phyloP scores from a whole-genome alignment of 345 rosid genomes.

The Eutrema heterophyllum region DNA sequence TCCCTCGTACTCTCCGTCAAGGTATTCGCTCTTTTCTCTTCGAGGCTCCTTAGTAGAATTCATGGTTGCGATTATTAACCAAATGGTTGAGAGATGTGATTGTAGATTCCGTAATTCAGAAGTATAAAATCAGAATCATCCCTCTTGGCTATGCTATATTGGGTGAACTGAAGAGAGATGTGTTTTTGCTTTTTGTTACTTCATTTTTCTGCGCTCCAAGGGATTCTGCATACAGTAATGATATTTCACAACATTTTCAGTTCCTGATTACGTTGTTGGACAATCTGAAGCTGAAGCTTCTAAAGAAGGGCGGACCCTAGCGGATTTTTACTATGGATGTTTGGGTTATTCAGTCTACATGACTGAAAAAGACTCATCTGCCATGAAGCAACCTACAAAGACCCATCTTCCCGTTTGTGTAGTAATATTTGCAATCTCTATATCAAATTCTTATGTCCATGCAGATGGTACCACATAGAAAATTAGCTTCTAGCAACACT shows the following conservation, averaged over 20 bases:
- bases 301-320: slow-evolving; percentile 34
- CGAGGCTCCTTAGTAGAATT: not conserved
- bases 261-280: slow-evolving; percentile 40
- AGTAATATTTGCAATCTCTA: not conserved
- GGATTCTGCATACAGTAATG: not conserved
- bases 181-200: not conserved
- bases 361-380: slow-evolving; percentile 34
- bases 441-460: not conserved
- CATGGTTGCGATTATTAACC: not conserved
- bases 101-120: not conserved
- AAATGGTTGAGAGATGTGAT: not conserved
- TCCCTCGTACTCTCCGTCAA: slow-evolving; percentile 54
- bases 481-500: slow-evolving; percentile 20
- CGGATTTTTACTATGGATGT: slow-evolving; percentile 60
- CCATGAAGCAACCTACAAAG: slow-evolving; percentile 34
- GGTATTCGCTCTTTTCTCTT: slow-evolving; percentile 11
- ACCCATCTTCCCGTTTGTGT: slow-evolving; percentile 51
- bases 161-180: not conserved
- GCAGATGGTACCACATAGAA: slow-evolving; percentile 33
- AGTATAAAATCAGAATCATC: not conserved
- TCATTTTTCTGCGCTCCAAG: not conserved
- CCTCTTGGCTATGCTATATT: not conserved
- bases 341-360: slow-evolving; percentile 53
- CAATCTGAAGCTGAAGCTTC: slow-evolving; percentile 46
- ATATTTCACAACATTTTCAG: slow-evolving; percentile 14